Evolutionary conservation across 1,284 basidiomycete species (phyloP).

Genomic region (Heterobasidion irregulare): DNA sequence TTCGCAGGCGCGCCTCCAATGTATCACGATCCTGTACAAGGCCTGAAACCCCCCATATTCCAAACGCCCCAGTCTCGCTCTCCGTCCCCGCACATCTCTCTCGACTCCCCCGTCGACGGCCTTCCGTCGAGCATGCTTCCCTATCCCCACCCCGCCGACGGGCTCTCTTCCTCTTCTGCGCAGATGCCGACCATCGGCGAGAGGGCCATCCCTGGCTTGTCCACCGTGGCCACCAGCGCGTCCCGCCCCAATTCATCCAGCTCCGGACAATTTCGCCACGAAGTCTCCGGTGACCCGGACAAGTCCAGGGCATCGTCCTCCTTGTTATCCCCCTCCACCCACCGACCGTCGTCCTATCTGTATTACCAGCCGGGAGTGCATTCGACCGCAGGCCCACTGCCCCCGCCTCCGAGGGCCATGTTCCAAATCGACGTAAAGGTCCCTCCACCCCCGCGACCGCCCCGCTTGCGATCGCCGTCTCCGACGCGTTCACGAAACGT

Average conservation of each 20-base stretch:
- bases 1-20: neutral
- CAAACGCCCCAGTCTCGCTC: slow-evolving; percentile 44
- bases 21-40: slow-evolving; percentile 7
- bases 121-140: neutral
- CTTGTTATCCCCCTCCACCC: neutral
- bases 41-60: slow-evolving; percentile 34
- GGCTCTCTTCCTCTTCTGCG: neutral
- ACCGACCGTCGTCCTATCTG: slow-evolving; percentile 31
- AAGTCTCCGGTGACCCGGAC: neutral
- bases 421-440: slow-evolving; percentile 35
- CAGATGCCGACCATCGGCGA: neutral
- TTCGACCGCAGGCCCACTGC: slow-evolving; percentile 63
- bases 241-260: neutral
- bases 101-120: neutral
- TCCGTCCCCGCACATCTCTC: slow-evolving; percentile 21
- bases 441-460: slow-evolving; percentile 57
- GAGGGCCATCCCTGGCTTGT: neutral
- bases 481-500: slow-evolving; percentile 8
- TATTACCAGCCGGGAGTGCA: slow-evolving; percentile 61
- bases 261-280: neutral
- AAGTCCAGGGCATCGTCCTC: neutral
- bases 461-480: slow-evolving; percentile 48
- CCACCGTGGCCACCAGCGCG: neutral
- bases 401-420: slow-evolving; percentile 51
- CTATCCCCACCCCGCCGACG: neutral